These are phyloP conservation scores for Citrus unshiu DNA, from an alignment of 345 rosid genomes.

Conservation along the genomic window DNA sequence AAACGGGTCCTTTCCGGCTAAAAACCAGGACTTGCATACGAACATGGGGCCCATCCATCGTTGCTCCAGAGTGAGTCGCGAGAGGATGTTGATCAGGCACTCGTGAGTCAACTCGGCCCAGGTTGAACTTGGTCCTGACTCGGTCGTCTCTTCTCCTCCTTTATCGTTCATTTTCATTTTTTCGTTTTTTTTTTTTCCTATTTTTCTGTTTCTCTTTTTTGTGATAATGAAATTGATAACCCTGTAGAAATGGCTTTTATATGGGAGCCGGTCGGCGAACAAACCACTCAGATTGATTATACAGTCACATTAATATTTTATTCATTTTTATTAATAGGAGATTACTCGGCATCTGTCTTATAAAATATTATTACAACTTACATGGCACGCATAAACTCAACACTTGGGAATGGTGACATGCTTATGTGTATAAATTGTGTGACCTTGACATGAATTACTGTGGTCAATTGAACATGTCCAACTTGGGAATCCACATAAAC, in stretches of 20 bases:
- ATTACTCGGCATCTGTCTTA: too few species aligned
- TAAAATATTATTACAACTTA: too few species aligned
- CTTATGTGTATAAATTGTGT: too few species aligned
- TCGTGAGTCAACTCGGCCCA: conserved; percentile 80
- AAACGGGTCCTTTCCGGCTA: conserved; percentile 61
- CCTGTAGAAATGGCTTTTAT: neutral
- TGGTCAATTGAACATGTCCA: too few species aligned
- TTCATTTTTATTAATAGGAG: too few species aligned
- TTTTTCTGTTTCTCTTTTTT: neutral
- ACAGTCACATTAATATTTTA: too few species aligned
- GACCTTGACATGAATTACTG: too few species aligned
- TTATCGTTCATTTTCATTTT: neutral
- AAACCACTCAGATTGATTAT: neutral
- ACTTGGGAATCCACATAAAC: too few species aligned
- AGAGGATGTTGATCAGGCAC: conserved; percentile 65
- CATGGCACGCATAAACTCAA: too few species aligned
- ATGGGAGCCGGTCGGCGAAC: neutral
- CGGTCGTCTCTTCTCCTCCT: neutral
- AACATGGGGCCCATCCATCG: conserved; percentile 85
- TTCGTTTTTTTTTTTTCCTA: neutral
- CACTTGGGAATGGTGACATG: too few species aligned
- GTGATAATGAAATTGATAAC: neutral
- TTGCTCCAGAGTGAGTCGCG: conserved; percentile 55
- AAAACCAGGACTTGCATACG: conserved; percentile 69
- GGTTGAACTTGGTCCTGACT: conserved; percentile 29